Base-by-base conservation (phyloP, 179 eudicot genomes). In the Spergularia azorica region DNA sequence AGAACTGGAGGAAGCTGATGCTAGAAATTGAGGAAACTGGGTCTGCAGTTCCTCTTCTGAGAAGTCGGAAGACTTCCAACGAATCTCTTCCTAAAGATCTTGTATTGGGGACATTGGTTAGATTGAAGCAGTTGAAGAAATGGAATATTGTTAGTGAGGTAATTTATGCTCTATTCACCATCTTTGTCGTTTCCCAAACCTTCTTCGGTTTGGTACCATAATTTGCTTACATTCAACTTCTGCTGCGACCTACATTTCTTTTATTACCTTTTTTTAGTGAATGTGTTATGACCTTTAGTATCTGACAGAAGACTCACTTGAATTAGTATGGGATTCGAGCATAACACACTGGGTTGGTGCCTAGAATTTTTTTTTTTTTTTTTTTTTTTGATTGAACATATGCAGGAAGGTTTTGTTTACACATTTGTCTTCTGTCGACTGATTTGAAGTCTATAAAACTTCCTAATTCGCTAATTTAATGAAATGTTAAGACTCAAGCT, bases 71-170 rank as follows among this genome's bases (percentile, higher is more conserved):
- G 84, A 79, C 78, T 57, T 86, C 86, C 78, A 83, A 84, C 57
- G 77, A 87, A 75, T 78, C 90, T 76, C 90, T 95, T 80, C 95
- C 97, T 1, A 95, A 87, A 77, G 91, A 89, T 81, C 86, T 91
- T 9, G 89, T 95, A 65, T 75, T 95, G 59, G 98, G 98, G 41
- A 93, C 97, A 68, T 83, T 95, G 54, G 92, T 90, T 70, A 86
- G 98, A 76, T 90, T 95, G 85, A 95, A 93, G 85, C 97, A 95
- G 84, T 83, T 91, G 58, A 95, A 90, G 90, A 95, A 88, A 82
- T 95, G 99, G 99, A 88, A 89, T 82, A 84, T 93, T 86, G 97
- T 95, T 76, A 70, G 97, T 46, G 97, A 95, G 97, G 98, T 95
- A 76, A 56, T 59, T 54, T 57, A 52, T 63, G 59, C 51, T 68